These are phyloP conservation scores for Cytospora chrysosperma DNA, from an alignment of 2,329 filamentous ascomycete species.

Conservation along the genomic window DNA sequence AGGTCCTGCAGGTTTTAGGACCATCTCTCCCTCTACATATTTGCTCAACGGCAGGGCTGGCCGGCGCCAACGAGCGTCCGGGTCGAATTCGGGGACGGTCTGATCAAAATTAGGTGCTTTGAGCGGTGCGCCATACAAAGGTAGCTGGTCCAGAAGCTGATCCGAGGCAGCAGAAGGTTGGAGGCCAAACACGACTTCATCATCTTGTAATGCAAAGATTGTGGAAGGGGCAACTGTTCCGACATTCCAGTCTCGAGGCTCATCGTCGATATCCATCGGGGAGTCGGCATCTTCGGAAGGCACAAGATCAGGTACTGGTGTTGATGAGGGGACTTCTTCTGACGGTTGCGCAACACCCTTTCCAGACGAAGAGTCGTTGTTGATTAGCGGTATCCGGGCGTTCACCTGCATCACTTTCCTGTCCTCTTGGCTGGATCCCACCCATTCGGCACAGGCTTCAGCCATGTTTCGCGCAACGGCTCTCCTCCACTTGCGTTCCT, in stretches of 20 bases:
- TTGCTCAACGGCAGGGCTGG: slow-evolving; percentile 84
- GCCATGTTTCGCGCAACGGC: slow-evolving; percentile 77
- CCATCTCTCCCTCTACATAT: slow-evolving; percentile 78
- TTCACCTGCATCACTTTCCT: slow-evolving; percentile 68
- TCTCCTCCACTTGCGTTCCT: slow-evolving; percentile 93
- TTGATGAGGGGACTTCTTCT: slow-evolving; percentile 36
- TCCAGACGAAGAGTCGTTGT: slow-evolving; percentile 10
- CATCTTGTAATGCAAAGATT: slow-evolving; percentile 78
- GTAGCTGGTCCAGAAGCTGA: slow-evolving; percentile 75
- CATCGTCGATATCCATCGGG: slow-evolving; percentile 45
- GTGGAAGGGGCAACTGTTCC: slow-evolving; percentile 67
- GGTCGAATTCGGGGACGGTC: slow-evolving; percentile 57
- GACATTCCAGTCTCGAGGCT: slow-evolving; percentile 31
- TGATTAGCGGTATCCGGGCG: slow-evolving; percentile 45
- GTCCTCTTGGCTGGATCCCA: slow-evolving; percentile 62
- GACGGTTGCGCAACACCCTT: not conserved
- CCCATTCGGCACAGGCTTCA: slow-evolving; percentile 80
- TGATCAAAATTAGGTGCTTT: slow-evolving; percentile 58
- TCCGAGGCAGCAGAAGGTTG: slow-evolving; percentile 73
- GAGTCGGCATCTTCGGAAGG: slow-evolving; percentile 63
- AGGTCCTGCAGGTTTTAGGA: slow-evolving; percentile 63
- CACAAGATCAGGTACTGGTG: slow-evolving; percentile 67
- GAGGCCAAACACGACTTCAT: slow-evolving; percentile 78
- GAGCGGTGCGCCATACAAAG: slow-evolving; percentile 70
- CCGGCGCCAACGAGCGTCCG: slow-evolving; percentile 71